A percentile compares a stretch with the other conserved stretches of the same genome.
Evolutionary conservation across 2,329 filamentous ascomycete species (phyloP).

Genomic region (Diaporthe australafricana): DNA sequence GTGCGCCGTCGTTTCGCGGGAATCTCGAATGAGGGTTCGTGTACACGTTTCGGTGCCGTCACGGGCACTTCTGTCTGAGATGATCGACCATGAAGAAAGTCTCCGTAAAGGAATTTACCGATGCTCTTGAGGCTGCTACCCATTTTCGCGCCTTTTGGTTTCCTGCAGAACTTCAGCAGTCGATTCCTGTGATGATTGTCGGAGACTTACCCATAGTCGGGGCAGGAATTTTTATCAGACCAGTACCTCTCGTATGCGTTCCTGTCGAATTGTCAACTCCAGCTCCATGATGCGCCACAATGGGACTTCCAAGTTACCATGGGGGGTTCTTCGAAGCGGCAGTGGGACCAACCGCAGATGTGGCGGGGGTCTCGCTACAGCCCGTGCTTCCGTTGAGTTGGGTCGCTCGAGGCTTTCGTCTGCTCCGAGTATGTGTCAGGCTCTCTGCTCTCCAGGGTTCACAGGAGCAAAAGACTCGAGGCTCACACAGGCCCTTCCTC

Average conservation of each 20-base stretch:
- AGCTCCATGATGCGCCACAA: background rate
- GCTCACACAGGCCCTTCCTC: conserved; percentile 4
- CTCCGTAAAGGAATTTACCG: background rate
- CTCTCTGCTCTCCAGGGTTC: background rate
- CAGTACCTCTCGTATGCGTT: conserved; percentile 43
- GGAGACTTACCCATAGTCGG: conserved; percentile 54
- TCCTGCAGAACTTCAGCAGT: conserved; percentile 28
- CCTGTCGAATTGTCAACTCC: conserved; percentile 33
- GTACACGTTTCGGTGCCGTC: conserved; percentile 25
- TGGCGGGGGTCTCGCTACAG: background rate
- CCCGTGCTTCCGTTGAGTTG: background rate
- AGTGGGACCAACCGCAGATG: background rate
- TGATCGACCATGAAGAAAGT: background rate
- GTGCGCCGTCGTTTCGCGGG: conserved; percentile 30
- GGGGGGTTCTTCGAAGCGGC: conserved; percentile 1
- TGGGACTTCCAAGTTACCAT: conserved; percentile 20
- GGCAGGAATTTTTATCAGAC: conserved; percentile 52
- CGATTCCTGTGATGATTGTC: conserved; percentile 23
- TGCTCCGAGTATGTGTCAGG: background rate
- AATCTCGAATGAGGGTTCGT: background rate
- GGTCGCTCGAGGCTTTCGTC: background rate
- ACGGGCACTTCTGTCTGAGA: background rate
- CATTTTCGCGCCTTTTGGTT: conserved; percentile 23
- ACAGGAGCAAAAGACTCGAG: background rate
- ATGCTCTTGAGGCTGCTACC: background rate